Percentiles rank a stretch among this genome's conserved stretches.
Conservation (phyloP, 805 yeast species). For the Spencermartinsiella europaea region DNA sequence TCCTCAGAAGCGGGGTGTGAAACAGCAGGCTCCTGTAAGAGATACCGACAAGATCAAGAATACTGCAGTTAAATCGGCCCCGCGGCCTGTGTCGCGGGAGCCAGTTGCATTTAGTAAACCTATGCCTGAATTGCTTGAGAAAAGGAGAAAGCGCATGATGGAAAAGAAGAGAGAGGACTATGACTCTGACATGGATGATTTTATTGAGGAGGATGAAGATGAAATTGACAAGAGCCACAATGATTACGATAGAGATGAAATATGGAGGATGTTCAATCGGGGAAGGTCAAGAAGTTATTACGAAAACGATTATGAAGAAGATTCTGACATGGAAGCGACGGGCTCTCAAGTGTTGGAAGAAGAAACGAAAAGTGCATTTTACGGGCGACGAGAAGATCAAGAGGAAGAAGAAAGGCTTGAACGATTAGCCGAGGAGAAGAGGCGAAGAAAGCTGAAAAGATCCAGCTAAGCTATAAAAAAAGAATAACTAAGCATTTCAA, state of each 20-base stretch:
- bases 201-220: slow-evolving; percentile 56
- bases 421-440: slow-evolving; percentile 20
- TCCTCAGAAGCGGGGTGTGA: background rate
- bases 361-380: slow-evolving; percentile 61
- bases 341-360: slow-evolving; percentile 85
- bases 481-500: background rate
- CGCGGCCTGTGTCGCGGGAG: slow-evolving; percentile 14
- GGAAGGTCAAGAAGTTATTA: slow-evolving; percentile 50
- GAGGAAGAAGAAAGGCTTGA: slow-evolving; percentile 45
- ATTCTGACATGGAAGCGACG: slow-evolving; percentile 84
- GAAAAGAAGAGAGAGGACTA: slow-evolving; percentile 38
- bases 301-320: slow-evolving; percentile 46
- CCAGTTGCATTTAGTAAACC: slow-evolving; percentile 36
- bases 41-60: too few relatives aligned
- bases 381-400: slow-evolving; percentile 72
- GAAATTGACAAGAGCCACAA: slow-evolving; percentile 29
- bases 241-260: slow-evolving; percentile 77
- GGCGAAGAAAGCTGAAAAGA: slow-evolving; percentile 7
- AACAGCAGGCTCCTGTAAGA: background rate
- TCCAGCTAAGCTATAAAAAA: background rate
- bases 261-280: slow-evolving; percentile 78
- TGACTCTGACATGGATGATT: slow-evolving; percentile 39
- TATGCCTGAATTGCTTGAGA: slow-evolving; percentile 41
- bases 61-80: background rate
- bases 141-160: slow-evolving; percentile 33